Conservation (phyloP, 352 stramenopile genomes). For the Phytophthora pseudosyringae region DNA sequence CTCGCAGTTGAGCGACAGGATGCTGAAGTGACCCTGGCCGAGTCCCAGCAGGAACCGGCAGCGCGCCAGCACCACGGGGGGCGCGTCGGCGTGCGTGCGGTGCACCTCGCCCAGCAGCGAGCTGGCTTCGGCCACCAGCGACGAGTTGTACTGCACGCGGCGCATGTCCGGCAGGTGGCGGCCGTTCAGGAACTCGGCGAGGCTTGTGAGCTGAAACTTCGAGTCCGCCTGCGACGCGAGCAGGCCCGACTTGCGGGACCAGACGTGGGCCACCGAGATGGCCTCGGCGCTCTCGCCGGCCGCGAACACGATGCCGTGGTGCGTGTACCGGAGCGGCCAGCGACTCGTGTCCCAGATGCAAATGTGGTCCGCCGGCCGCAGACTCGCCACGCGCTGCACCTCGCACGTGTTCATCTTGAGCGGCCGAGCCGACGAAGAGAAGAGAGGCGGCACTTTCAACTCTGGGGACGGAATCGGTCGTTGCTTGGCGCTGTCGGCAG, state of each 20-base stretch:
- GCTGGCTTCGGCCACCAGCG: conserved; percentile 60
- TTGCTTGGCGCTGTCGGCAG: too few relatives aligned
- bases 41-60: conserved; percentile 71
- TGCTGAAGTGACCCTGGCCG: conserved; percentile 74
- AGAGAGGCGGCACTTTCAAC: neutral
- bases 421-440: neutral
- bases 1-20: conserved; percentile 77
- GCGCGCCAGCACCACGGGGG: conserved; percentile 72
- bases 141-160: conserved; percentile 82
- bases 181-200: conserved; percentile 72
- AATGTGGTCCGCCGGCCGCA: conserved; percentile 74
- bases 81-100: conserved; percentile 60
- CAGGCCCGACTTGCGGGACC: conserved; percentile 65
- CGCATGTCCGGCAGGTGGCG: conserved; percentile 66
- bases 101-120: conserved; percentile 72
- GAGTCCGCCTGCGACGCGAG: conserved; percentile 70
- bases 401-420: conserved; percentile 66
- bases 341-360: conserved; percentile 83
- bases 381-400: conserved; percentile 59
- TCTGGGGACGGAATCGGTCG: neutral
- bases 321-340: conserved; percentile 81
- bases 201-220: conserved; percentile 69
- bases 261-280: conserved; percentile 75
- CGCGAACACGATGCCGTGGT: conserved; percentile 76
- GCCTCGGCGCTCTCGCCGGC: conserved; percentile 44